Evolutionary conservation across 768 basidiomycete genomes (phyloP), one percentile per base, ranked within the genome.

Genomic region (Tremella mesenterica): DNA sequence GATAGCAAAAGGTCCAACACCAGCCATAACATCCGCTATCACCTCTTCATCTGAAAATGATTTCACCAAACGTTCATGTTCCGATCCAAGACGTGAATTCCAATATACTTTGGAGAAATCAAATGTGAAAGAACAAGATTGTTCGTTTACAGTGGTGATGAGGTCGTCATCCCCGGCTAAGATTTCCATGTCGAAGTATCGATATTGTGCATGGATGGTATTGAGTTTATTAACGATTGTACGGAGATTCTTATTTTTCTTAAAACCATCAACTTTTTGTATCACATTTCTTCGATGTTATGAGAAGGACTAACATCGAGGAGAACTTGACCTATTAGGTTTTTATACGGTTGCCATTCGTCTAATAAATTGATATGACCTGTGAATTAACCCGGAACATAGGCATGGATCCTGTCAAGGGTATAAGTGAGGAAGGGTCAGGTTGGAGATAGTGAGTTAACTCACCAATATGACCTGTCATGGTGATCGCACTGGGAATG

Each of bases 171-270:
- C 85, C 1, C 95, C 95, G 0, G 93, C 95, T 34, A 99, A 77
- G 5, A 97, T 77, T 63, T 99, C 95, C 95, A 99, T 97, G 62
- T 86, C 79, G 72, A 99, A 99, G 59, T 91, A 85, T 18, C 95
- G 83, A 71, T 91, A 99, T 69, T 84, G 78, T 25, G 78, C 82
- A 65, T 90, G 82, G 50, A 96, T 96, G 33, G 74, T 81, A 60
- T 92, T 81, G 30, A 95, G 75, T 73, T 97, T 99, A 76, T 99
- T 96, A 34, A 99, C 91, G 2, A 97, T 90, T 0, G 93, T 97
- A 63, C 79, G 79, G 34, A 93, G 77, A 21, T 75, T 75, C 20
- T 79, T 79, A 69, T 90, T 91, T 87, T 99, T 97, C 91, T 95
- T 59, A 10, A 34, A 27, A 46, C 30, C 31, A 49, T 26, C 7